Conservation (phyloP, 805 yeast genomes). For the Ogataea nitratoaversa region DNA sequence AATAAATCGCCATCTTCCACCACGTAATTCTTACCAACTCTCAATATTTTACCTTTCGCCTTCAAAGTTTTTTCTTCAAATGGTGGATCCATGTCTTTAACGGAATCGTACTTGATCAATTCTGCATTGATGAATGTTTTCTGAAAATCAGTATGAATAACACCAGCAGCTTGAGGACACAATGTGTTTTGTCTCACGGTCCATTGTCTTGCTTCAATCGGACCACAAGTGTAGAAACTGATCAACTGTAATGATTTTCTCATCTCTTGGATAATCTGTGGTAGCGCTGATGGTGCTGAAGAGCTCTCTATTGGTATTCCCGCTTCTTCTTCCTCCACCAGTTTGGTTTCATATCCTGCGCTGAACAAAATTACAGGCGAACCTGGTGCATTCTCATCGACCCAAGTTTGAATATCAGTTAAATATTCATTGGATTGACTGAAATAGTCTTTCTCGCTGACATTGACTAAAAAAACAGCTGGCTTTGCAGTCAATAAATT, state of each 20-base stretch:
- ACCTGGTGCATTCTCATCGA: constrained; percentile 81
- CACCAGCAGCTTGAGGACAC: constrained; percentile 99
- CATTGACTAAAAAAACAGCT: constrained; percentile 84
- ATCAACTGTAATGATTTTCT: constrained; percentile 81
- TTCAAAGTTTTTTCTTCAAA: constrained; percentile 76
- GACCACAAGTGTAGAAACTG: constrained; percentile 94
- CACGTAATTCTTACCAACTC: constrained; percentile 91
- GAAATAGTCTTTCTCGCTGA: constrained; percentile 82
- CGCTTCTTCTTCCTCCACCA: constrained; percentile 11
- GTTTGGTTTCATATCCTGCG: constrained; percentile 28
- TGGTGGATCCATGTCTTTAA: constrained; percentile 56
- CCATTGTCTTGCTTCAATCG: constrained; percentile 98
- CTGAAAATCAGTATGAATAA: constrained; percentile 92
- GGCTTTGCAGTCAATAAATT: constrained; percentile 92
- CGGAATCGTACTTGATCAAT: constrained; percentile 80
- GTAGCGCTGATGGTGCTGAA: constrained; percentile 77
- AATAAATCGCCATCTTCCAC: constrained; percentile 95
- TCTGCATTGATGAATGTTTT: constrained; percentile 93
- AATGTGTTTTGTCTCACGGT: constrained; percentile 86
- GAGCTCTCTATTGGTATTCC: constrained; percentile 28
- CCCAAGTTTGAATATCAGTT: constrained; percentile 83
- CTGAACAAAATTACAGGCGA: constrained; percentile 35
- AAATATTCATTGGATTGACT: constrained; percentile 87
- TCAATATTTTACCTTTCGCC: constrained; percentile 83
- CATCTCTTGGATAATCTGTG: constrained; percentile 82